Conservation (phyloP, 345 rosid genomes). For the Dimocarpus longan region DNA sequence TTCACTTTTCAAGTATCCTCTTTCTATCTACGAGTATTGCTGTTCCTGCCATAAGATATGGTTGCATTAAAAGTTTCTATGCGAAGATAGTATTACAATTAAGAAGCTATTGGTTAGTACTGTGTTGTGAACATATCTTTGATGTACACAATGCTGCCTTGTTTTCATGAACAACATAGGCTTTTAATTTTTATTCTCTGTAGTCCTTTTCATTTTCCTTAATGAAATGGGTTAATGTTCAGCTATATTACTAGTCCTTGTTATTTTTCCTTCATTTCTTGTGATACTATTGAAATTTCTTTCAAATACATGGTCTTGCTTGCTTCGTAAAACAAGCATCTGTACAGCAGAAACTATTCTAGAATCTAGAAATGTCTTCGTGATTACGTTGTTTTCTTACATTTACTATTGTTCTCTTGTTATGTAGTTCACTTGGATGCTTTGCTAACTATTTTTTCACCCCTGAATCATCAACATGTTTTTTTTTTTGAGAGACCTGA, state of each 20-base stretch:
- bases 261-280: background rate
- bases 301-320: background rate
- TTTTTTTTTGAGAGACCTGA: too few relatives aligned
- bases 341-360: background rate
- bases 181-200: too few relatives aligned
- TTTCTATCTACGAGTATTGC: too few relatives aligned
- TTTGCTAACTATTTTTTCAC: background rate
- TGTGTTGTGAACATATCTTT: too few relatives aligned
- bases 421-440: background rate
- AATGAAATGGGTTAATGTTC: background rate
- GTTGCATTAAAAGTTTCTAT: too few relatives aligned
- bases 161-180: too few relatives aligned
- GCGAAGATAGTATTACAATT: too few relatives aligned
- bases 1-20: too few relatives aligned
- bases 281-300: background rate
- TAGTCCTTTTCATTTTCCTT: too few relatives aligned
- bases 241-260: background rate
- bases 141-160: too few relatives aligned
- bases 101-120: too few relatives aligned
- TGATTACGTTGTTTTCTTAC: background rate
- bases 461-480: background rate
- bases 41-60: too few relatives aligned
- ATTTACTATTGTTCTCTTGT: background rate
- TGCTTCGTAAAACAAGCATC: background rate
- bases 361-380: background rate